Evolutionary conservation across 2,329 filamentous ascomycete genomes (phyloP).

Genomic region (Botrytis medusae): DNA sequence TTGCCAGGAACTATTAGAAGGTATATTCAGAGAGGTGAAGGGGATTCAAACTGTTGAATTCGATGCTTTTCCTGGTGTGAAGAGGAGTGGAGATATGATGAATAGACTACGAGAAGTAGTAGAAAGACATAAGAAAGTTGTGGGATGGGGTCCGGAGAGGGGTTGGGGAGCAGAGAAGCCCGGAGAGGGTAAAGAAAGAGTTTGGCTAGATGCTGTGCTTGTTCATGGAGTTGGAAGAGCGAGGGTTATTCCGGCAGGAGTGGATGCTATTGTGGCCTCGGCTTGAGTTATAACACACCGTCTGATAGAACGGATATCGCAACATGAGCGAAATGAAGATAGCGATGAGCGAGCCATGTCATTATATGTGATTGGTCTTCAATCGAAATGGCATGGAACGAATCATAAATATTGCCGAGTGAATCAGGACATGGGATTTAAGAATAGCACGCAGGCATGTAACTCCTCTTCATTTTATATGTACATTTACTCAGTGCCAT

Average conservation of each 20-base stretch:
- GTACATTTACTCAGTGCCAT: neutral
- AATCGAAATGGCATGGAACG: neutral
- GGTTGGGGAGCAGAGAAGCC: constrained; percentile 54
- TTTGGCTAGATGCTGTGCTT: constrained; percentile 34
- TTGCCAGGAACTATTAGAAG: constrained; percentile 55
- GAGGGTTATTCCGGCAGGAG: constrained; percentile 8
- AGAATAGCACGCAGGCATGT: neutral
- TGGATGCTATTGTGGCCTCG: neutral
- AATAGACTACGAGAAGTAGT: constrained; percentile 56
- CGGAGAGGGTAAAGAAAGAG: constrained; percentile 42
- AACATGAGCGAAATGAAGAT: neutral
- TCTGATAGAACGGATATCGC: neutral
- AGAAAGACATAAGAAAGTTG: constrained; percentile 48
- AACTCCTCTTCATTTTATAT: constrained; percentile 9
- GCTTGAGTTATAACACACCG: neutral
- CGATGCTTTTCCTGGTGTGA: constrained; percentile 66
- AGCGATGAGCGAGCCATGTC: neutral
- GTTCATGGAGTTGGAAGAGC: constrained; percentile 25
- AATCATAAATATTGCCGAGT: neutral
- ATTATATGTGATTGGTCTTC: neutral
- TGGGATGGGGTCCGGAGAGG: constrained; percentile 67
- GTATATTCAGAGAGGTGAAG: constrained; percentile 57
- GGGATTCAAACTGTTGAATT: constrained; percentile 62
- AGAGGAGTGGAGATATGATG: constrained; percentile 65
- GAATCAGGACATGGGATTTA: neutral